Evolutionary conservation across 208 protist genomes (phyloP).

Genomic region (Wallacemonas sp.): DNA sequence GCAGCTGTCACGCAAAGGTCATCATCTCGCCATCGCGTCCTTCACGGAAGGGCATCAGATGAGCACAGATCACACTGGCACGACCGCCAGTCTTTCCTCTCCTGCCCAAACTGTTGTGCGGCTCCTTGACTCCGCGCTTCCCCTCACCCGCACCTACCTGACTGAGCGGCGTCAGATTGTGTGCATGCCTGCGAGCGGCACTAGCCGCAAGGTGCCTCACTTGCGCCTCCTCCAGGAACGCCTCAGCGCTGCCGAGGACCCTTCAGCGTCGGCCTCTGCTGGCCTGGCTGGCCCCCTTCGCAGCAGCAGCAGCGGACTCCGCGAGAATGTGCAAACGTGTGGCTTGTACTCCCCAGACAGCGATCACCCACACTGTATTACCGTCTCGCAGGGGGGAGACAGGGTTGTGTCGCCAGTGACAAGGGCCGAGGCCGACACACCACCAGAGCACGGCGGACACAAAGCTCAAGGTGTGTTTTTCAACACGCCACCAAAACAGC

Average conservation of each 20-base stretch:
- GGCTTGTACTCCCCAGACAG: no score
- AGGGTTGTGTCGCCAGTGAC: no score
- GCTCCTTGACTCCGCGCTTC: constrained; percentile 29
- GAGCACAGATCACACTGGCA: background rate
- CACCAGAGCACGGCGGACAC: no score
- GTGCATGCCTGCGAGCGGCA: constrained; percentile 23
- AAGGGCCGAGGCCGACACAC: no score
- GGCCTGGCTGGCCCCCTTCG: background rate
- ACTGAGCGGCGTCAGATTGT: constrained; percentile 25
- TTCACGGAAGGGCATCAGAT: constrained; percentile 31
- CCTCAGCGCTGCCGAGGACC: background rate
- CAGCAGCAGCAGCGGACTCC: no score
- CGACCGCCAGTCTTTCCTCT: background rate
- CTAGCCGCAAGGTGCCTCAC: constrained; percentile 1
- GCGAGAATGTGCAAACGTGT: no score
- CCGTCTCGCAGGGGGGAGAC: no score
- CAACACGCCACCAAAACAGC: no score
- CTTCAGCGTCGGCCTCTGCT: background rate
- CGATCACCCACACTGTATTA: no score
- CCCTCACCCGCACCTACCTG: constrained; percentile 28
- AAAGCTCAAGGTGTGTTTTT: no score
- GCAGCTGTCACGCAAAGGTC: constrained; percentile 18
- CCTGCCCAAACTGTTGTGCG: constrained; percentile 25
- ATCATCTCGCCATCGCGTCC: constrained; percentile 38
- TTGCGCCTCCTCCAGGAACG: constrained; percentile 3